Percentiles rank a stretch among this genome's conserved stretches.
Evolutionary conservation across 192 early-diverging fungal species (phyloP).

Genomic region (Martensiomyces pterosporus): DNA sequence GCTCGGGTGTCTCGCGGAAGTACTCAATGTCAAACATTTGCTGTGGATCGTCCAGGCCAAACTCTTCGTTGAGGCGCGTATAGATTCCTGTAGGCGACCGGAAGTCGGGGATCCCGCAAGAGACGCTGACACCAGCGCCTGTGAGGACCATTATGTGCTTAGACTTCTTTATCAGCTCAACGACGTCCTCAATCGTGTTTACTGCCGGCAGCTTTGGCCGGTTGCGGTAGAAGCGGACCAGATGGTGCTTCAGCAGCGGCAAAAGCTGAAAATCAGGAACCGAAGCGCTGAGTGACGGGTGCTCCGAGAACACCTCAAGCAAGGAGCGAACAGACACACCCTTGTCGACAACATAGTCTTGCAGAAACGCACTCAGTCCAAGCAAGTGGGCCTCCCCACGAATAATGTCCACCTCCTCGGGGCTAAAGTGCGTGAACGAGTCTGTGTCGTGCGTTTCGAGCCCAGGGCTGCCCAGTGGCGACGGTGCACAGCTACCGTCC

Average conservation of each 20-base stretch:
- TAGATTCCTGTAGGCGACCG: slow-evolving; percentile 93
- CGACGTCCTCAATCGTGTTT: slow-evolving; percentile 62
- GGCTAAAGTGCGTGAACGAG: slow-evolving; percentile 18
- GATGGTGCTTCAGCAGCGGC: slow-evolving; percentile 52
- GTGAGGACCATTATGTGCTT: slow-evolving; percentile 87
- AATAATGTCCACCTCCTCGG: slow-evolving; percentile 31
- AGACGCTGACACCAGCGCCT: slow-evolving; percentile 80
- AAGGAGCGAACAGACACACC: slow-evolving; percentile 53
- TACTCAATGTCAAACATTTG: slow-evolving; percentile 96
- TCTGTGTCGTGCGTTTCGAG: background rate
- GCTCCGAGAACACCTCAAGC: slow-evolving; percentile 59
- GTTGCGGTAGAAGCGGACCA: slow-evolving; percentile 56
- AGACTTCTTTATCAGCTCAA: slow-evolving; percentile 53
- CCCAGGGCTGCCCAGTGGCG: slow-evolving; percentile 15
- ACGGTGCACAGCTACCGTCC: slow-evolving; percentile 43
- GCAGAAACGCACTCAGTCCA: slow-evolving; percentile 52
- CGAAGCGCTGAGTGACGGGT: slow-evolving; percentile 29
- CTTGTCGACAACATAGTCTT: slow-evolving; percentile 56
- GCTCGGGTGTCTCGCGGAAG: slow-evolving; percentile 78
- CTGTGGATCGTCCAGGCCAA: slow-evolving; percentile 88
- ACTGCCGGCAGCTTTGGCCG: slow-evolving; percentile 52
- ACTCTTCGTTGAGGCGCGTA: slow-evolving; percentile 74
- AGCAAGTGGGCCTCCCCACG: slow-evolving; percentile 31
- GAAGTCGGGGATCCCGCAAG: slow-evolving; percentile 97
- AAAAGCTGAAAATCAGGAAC: slow-evolving; percentile 58